Percentiles rank a stretch among this genome's conserved stretches.
Evolutionary conservation across 2,329 filamentous ascomycete genomes (phyloP).

Genomic region (Zasmidium angulare): DNA sequence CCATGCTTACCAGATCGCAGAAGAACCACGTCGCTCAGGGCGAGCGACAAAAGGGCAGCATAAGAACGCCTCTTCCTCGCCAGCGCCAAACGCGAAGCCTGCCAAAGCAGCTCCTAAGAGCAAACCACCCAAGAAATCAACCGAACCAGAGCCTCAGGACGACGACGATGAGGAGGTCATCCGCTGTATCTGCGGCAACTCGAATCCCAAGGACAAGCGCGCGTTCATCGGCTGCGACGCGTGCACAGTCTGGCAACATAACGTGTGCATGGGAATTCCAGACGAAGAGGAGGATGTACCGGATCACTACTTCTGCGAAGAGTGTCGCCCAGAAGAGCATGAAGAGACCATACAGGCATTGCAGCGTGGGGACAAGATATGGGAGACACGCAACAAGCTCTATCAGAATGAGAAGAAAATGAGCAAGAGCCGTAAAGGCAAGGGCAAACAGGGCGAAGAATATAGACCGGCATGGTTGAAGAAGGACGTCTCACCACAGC

Average conservation of each 20-base stretch:
- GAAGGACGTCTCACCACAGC: constrained; percentile 26
- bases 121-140: constrained; percentile 41
- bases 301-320: constrained; percentile 88
- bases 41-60: constrained; percentile 97
- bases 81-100: constrained; percentile 36
- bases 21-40: constrained; percentile 89
- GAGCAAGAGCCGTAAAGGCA: constrained; percentile 60
- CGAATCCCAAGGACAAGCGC: constrained; percentile 80
- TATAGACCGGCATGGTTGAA: constrained; percentile 33
- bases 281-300: constrained; percentile 73
- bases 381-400: constrained; percentile 57
- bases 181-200: constrained; percentile 88
- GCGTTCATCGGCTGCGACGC: constrained; percentile 95
- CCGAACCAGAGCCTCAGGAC: constrained; percentile 55
- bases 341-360: constrained; percentile 76
- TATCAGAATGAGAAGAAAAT: constrained; percentile 59
- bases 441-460: constrained; percentile 32
- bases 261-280: constrained; percentile 86
- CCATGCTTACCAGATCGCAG: constrained; percentile 41
- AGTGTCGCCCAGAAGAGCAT: constrained; percentile 82
- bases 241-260: constrained; percentile 95
- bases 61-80: constrained; percentile 72
- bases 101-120: constrained; percentile 48
- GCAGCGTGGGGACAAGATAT: constrained; percentile 76
- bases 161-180: constrained; percentile 60